phyloP scores from a whole-genome alignment of 148 eudicot species.

The Rhododendron griersonianum region DNA sequence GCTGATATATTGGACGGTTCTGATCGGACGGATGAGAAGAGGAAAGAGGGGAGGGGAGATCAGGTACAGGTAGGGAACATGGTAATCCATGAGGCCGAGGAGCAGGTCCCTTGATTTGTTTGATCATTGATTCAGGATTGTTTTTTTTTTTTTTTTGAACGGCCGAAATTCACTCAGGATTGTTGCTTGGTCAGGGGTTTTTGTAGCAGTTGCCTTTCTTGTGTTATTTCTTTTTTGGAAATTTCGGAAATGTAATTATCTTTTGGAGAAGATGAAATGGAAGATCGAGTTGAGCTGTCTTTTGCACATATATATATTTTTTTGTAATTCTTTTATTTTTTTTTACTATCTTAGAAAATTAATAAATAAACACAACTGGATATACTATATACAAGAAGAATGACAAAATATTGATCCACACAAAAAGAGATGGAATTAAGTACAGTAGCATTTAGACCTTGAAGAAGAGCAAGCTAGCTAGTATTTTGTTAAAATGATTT shows the following conservation, averaged over 20 bases:
- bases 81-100: constrained; percentile 13
- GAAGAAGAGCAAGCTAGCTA: too few species aligned
- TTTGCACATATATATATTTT: background rate
- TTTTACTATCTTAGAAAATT: too few species aligned
- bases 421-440: too few species aligned
- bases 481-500: too few species aligned
- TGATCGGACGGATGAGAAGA: constrained; percentile 1
- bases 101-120: constrained; percentile 12
- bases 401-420: too few species aligned
- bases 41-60: constrained; percentile 6
- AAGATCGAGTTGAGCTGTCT: background rate
- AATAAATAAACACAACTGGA: background rate
- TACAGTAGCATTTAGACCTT: too few species aligned
- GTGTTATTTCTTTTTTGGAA: background rate
- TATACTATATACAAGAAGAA: too few species aligned
- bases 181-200: background rate
- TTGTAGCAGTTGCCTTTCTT: background rate
- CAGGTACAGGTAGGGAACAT: constrained; percentile 1
- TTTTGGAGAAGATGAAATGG: constrained; percentile 9
- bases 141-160: background rate
- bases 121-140: background rate
- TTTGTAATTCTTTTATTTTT: background rate
- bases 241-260: constrained; percentile 16
- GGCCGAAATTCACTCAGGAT: background rate
- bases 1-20: background rate